Conservation (phyloP, 2,329 filamentous ascomycete species). For the Diaporthe batatas region DNA sequence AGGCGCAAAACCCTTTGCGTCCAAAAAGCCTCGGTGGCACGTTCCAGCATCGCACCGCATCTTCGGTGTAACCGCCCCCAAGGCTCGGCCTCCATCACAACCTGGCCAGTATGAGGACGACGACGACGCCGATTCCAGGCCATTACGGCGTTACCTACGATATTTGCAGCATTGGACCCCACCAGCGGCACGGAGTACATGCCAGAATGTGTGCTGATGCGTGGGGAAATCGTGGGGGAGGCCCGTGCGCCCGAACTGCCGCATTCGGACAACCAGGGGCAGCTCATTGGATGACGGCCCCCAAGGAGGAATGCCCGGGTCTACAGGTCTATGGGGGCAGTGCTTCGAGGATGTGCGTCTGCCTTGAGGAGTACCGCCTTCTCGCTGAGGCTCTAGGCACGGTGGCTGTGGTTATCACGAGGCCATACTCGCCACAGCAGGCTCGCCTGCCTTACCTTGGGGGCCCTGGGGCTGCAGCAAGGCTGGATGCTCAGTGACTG, state of each 20-base stretch:
- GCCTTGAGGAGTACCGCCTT: neutral
- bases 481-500: too few relatives aligned
- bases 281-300: constrained; percentile 10
- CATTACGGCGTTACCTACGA: neutral
- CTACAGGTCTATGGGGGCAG: neutral
- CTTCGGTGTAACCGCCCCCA: neutral
- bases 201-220: too few relatives aligned
- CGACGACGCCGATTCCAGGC: constrained; percentile 1
- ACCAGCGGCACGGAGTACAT: neutral
- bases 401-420: neutral
- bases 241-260: constrained; percentile 18
- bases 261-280: constrained; percentile 2
- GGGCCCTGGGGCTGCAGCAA: neutral
- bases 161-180: neutral
- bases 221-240: neutral
- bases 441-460: constrained; percentile 10
- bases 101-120: constrained; percentile 1
- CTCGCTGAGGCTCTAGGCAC: neutral
- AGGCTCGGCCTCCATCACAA: constrained; percentile 20
- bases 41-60: neutral
- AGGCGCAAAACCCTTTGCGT: neutral
- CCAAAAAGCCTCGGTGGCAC: constrained; percentile 6
- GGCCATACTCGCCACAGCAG: neutral
- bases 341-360: neutral
- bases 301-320: too few relatives aligned